Evolutionary conservation across 2,329 filamentous ascomycete genomes (phyloP).

Genomic region (Neofusicoccum cordaticola): DNA sequence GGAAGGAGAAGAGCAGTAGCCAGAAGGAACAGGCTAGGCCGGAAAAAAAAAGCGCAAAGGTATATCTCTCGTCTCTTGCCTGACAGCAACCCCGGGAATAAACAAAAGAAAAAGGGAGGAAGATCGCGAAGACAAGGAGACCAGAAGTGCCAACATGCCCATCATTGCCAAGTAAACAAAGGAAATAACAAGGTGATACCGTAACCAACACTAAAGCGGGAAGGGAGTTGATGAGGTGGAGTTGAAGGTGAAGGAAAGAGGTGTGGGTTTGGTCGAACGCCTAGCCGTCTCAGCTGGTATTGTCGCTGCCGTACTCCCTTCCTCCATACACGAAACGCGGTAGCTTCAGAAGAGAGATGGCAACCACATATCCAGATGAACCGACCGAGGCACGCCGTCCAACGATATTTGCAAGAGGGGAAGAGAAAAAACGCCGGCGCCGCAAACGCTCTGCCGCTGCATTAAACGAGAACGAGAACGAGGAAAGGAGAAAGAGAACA

Average conservation of each 20-base stretch:
- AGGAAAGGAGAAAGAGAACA: neutral
- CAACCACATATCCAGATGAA: neutral
- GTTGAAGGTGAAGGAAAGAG: neutral
- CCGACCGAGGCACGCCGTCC: neutral
- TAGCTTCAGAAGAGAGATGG: neutral
- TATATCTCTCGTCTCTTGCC: neutral
- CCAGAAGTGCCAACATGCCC: slow-evolving; percentile 10
- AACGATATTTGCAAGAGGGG: neutral
- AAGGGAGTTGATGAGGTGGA: neutral
- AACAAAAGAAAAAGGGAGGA: neutral
- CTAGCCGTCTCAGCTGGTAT: neutral
- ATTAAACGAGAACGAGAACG: neutral
- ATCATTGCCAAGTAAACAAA: slow-evolving; percentile 12
- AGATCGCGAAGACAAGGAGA: neutral
- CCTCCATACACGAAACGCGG: too few species aligned
- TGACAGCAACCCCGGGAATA: neutral
- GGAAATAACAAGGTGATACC: neutral
- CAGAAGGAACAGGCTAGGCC: too few species aligned
- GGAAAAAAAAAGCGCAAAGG: neutral
- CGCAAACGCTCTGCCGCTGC: neutral
- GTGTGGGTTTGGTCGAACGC: too few species aligned
- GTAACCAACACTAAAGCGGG: neutral
- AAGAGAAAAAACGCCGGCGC: neutral
- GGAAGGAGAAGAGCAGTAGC: too few species aligned
- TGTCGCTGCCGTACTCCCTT: neutral